Evolutionary conservation across 2,329 filamentous ascomycete species (phyloP).

Genomic region (Fusarium redolens): DNA sequence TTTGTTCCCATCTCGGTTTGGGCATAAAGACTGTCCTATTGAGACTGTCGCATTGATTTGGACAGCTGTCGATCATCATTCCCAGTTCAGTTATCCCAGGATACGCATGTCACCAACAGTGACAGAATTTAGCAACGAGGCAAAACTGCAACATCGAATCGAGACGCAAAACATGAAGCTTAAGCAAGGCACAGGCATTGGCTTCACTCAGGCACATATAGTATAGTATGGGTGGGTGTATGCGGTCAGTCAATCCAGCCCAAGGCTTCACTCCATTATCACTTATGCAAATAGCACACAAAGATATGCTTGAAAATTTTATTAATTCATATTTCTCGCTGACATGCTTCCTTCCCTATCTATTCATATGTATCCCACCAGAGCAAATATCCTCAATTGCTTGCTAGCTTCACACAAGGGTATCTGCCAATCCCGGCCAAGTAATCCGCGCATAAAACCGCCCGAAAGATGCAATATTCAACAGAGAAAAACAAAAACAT

Average conservation of each 20-base stretch:
- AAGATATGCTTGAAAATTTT: slow-evolving; percentile 15
- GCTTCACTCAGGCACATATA: too few relatives aligned
- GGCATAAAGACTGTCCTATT: not conserved
- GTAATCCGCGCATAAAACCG: slow-evolving; percentile 24
- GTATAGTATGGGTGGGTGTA: not conserved
- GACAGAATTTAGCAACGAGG: not conserved
- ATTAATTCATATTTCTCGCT: slow-evolving; percentile 34
- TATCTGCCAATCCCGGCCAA: slow-evolving; percentile 40
- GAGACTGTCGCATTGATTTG: too few relatives aligned
- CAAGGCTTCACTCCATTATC: not conserved
- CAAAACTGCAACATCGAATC: not conserved
- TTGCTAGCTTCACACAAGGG: slow-evolving; percentile 25
- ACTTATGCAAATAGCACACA: not conserved
- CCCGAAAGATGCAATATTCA: slow-evolving; percentile 36
- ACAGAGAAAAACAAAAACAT: slow-evolving; percentile 22
- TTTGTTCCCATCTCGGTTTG: not conserved
- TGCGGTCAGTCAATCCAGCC: too few relatives aligned
- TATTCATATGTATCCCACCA: slow-evolving; percentile 27
- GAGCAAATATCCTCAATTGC: slow-evolving; percentile 4
- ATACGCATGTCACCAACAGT: too few relatives aligned
- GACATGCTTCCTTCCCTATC: slow-evolving; percentile 16
- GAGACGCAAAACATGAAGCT: too few relatives aligned
- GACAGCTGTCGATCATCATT: not conserved
- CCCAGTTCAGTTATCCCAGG: rapidly evolving
- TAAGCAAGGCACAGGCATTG: too few relatives aligned